A percentile compares a stretch with the other conserved stretches of the same genome.
phyloP scores from a whole-genome alignment of 2,329 filamentous ascomycete genomes.

The Alternaria arborescens region DNA sequence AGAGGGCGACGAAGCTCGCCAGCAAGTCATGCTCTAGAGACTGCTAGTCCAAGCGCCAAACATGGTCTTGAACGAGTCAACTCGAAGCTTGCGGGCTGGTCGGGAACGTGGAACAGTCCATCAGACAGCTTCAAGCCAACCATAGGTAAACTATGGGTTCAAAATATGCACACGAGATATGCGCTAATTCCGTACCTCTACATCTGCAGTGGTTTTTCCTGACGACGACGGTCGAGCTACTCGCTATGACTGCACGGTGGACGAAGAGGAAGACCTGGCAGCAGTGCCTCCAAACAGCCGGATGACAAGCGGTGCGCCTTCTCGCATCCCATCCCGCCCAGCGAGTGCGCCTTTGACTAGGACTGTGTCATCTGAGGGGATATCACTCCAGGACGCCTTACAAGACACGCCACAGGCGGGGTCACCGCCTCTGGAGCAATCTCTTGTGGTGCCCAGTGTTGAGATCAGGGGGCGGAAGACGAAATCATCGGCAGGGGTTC shows the following conservation, averaged over 20 bases:
- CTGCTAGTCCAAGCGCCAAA: slow-evolving; percentile 19
- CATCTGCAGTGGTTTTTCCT: slow-evolving; percentile 31
- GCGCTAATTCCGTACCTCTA: too few species aligned
- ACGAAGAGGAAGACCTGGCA: slow-evolving; percentile 33
- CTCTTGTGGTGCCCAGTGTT: slow-evolving; percentile 18
- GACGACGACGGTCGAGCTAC: slow-evolving; percentile 29
- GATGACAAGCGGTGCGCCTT: slow-evolving; percentile 32
- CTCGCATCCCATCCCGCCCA: slow-evolving; percentile 30
- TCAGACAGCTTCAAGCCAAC: slow-evolving; percentile 33
- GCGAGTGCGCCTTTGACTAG: slow-evolving; percentile 29
- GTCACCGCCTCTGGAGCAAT: background rate
- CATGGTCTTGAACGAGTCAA: slow-evolving; percentile 42
- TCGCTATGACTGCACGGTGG: slow-evolving; percentile 19
- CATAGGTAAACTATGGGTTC: background rate
- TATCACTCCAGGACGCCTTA: background rate
- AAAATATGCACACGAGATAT: too few species aligned
- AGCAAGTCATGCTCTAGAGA: slow-evolving; percentile 29
- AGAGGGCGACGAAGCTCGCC: slow-evolving; percentile 29
- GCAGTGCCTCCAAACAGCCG: slow-evolving; percentile 43
- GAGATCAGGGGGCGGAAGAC: slow-evolving; percentile 11
- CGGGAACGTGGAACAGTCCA: slow-evolving; percentile 28
- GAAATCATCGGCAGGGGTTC: slow-evolving; percentile 9
- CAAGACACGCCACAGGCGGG: background rate
- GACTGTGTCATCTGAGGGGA: slow-evolving; percentile 21
- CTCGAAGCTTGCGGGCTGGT: slow-evolving; percentile 43